Evolutionary conservation across 345 rosid genomes (phyloP).

Genomic region (Gossypium raimondii): DNA sequence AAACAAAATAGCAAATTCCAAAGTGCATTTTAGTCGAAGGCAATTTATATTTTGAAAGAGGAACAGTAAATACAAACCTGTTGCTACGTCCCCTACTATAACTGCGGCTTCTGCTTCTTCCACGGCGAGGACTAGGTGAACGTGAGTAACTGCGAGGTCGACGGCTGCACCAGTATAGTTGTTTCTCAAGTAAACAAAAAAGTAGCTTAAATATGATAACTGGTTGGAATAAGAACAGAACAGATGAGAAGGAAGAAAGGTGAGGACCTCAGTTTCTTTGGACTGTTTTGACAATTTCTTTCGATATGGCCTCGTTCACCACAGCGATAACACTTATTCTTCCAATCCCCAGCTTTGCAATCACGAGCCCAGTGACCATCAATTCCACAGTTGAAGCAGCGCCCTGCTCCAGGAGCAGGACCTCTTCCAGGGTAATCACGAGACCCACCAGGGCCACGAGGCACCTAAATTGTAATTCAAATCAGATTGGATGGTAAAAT

Average conservation of each 20-base stretch:
- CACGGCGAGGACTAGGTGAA: conserved; percentile 64
- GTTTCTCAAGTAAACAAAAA: not conserved
- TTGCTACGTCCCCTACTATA: conserved; percentile 59
- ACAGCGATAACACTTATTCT: conserved; percentile 80
- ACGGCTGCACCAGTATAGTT: conserved; percentile 21
- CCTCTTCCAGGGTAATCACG: conserved; percentile 70
- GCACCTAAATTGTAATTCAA: conserved; percentile 39
- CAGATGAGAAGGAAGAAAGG: not conserved
- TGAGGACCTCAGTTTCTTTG: conserved; percentile 52
- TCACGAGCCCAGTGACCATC: conserved; percentile 92
- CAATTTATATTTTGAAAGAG: not conserved
- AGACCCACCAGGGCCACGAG: conserved; percentile 75
- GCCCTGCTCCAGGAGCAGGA: conserved; percentile 83
- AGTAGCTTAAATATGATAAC: not conserved
- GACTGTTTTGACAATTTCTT: conserved; percentile 81
- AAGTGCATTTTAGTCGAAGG: not conserved
- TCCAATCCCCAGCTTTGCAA: conserved; percentile 92
- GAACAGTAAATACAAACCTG: conserved; percentile 31
- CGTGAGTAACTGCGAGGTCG: conserved; percentile 49
- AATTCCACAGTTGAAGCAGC: conserved; percentile 78
- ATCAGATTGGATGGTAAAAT: not conserved
- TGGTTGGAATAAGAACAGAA: not conserved
- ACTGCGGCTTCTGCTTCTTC: conserved; percentile 76
- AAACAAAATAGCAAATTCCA: too few species aligned
- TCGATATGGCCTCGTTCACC: conserved; percentile 84